Conservation (phyloP, 306 rosid species). For the Quercus rubra region DNA sequence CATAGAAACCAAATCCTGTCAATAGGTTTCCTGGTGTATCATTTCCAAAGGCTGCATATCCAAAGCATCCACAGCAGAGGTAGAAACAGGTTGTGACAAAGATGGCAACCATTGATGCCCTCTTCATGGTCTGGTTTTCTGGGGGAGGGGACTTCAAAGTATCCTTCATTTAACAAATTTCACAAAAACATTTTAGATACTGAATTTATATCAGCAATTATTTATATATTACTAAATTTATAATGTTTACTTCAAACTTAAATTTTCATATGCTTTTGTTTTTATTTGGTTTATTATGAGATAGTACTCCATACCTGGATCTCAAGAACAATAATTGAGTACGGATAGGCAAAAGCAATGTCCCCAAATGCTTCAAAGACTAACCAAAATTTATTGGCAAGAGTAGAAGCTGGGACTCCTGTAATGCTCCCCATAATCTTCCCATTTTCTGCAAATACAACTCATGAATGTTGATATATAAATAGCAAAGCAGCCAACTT, state of each 20-base stretch:
- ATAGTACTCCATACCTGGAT: slow-evolving; percentile 51
- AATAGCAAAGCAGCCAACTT: neutral
- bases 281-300: neutral
- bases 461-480: neutral
- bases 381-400: slow-evolving; percentile 57
- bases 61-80: slow-evolving; percentile 82
- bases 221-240: no score
- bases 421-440: slow-evolving; percentile 58
- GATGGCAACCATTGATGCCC: slow-evolving; percentile 55
- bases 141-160: slow-evolving; percentile 79
- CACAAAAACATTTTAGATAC: slow-evolving; percentile 4
- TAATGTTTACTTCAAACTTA: neutral
- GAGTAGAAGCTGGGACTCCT: slow-evolving; percentile 59
- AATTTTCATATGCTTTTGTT: neutral
- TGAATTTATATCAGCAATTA: neutral
- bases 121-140: slow-evolving; percentile 81
- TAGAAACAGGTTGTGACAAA: slow-evolving; percentile 70
- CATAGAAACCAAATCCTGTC: slow-evolving; percentile 78
- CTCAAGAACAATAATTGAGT: slow-evolving; percentile 64
- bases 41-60: slow-evolving; percentile 86
- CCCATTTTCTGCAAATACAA: slow-evolving; percentile 61
- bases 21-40: slow-evolving; percentile 81
- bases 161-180: slow-evolving; percentile 49
- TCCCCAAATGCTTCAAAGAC: slow-evolving; percentile 78
- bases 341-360: slow-evolving; percentile 88